These are phyloP conservation scores for Brassica nigra DNA, from an alignment of 345 rosid species.

Conservation along the genomic window DNA sequence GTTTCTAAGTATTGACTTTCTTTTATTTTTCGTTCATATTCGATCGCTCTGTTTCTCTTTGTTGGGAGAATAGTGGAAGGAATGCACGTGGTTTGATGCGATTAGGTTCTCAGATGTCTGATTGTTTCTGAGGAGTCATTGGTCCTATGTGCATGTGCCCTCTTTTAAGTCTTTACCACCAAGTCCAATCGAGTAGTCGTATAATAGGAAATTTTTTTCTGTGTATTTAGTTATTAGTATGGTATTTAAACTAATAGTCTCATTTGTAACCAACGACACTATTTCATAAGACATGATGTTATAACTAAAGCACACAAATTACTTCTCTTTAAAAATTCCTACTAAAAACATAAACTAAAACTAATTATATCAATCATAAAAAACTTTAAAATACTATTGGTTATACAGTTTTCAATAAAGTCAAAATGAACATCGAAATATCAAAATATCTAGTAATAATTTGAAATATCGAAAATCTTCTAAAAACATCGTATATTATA, in stretches of 20 bases:
- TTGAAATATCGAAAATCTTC: too few species aligned
- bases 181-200: constrained; percentile 11
- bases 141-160: constrained; percentile 35
- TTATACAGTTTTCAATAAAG: too few species aligned
- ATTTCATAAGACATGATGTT: too few species aligned
- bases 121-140: constrained; percentile 32
- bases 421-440: too few species aligned
- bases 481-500: too few species aligned
- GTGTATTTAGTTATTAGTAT: neutral
- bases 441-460: too few species aligned
- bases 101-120: constrained; percentile 38
- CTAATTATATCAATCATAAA: too few species aligned
- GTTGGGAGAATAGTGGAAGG: neutral
- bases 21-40: neutral
- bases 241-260: constrained; percentile 4
- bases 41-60: neutral
- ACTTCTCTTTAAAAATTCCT: too few species aligned
- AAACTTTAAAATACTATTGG: too few species aligned
- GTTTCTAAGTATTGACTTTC: neutral
- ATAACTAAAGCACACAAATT: too few species aligned
- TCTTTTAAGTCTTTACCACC: constrained; percentile 16
- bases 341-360: too few species aligned
- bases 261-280: constrained; percentile 29
- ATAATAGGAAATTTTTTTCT: constrained; percentile 3
- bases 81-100: constrained; percentile 40